phyloP scores from a whole-genome alignment of 148 eudicot species.

The Diospyros kaki region DNA sequence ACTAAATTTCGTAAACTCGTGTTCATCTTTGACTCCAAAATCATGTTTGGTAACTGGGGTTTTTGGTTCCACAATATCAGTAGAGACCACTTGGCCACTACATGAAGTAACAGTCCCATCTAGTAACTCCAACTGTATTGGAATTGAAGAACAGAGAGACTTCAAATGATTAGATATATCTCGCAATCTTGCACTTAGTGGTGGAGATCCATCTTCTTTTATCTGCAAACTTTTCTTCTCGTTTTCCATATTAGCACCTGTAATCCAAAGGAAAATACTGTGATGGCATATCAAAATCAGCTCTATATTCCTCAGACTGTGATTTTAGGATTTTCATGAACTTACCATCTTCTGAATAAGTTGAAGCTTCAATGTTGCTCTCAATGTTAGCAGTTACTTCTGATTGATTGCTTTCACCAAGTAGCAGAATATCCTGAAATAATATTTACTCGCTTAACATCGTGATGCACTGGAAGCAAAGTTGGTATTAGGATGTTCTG shows the following conservation, averaged over 20 bases:
- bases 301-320: not conserved
- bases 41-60: slow-evolving; percentile 42
- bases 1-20: slow-evolving; percentile 22
- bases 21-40: slow-evolving; percentile 16
- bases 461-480: not conserved
- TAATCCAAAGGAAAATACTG: not conserved
- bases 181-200: slow-evolving; percentile 55
- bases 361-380: slow-evolving; percentile 11
- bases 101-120: slow-evolving; percentile 23
- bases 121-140: slow-evolving; percentile 33
- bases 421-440: slow-evolving; percentile 21
- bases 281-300: not conserved
- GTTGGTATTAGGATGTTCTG: slow-evolving; percentile 1
- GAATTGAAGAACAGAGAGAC: slow-evolving; percentile 51
- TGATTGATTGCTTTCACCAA: not conserved
- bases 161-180: slow-evolving; percentile 61
- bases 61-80: slow-evolving; percentile 46
- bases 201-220: slow-evolving; percentile 50
- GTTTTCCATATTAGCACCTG: slow-evolving; percentile 36
- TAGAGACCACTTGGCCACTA: slow-evolving; percentile 17
- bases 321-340: not conserved
- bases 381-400: slow-evolving; percentile 12
- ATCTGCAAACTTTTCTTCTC: slow-evolving; percentile 31
- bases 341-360: slow-evolving; percentile 17
- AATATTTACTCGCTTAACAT: not conserved